These are phyloP conservation scores for Gossypium mustelinum DNA, from an alignment of 345 rosid genomes.

Conservation along the genomic window DNA sequence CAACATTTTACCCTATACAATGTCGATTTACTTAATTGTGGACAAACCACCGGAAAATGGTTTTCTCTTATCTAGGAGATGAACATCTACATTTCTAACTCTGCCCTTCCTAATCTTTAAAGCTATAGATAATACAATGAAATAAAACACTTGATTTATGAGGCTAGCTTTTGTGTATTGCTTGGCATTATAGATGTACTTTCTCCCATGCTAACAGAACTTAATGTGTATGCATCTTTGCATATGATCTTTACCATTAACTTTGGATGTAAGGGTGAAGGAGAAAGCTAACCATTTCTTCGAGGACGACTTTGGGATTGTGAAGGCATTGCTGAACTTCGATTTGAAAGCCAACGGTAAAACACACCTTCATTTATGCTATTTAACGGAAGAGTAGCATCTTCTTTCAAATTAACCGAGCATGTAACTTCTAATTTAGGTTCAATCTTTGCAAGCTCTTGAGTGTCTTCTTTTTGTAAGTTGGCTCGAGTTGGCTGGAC, in stretches of 20 bases:
- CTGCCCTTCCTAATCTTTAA: background rate
- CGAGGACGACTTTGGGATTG: conserved; percentile 21
- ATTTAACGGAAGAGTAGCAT: conserved; percentile 21
- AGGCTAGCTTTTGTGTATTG: background rate
- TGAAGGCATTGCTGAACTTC: conserved; percentile 20
- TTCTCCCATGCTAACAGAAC: background rate
- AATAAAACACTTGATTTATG: background rate
- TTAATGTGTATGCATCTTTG: background rate
- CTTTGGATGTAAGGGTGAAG: conserved; percentile 1
- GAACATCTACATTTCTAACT: background rate
- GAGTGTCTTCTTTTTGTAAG: background rate
- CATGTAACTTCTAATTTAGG: conserved; percentile 12
- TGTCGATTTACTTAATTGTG: background rate
- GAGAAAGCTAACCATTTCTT: conserved; percentile 32
- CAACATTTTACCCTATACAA: background rate
- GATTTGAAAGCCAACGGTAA: conserved; percentile 20
- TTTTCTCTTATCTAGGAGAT: background rate
- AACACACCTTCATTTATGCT: conserved; percentile 8
- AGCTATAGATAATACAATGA: background rate
- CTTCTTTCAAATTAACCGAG: conserved; percentile 21
- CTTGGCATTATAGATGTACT: background rate
- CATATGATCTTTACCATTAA: background rate
- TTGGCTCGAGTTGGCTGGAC: conserved; percentile 8
- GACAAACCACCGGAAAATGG: background rate
- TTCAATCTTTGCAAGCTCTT: conserved; percentile 19